Evolutionary conservation across 495 filamentous ascomycete species (phyloP).

Genomic region (Lophiostoma macrostomum): DNA sequence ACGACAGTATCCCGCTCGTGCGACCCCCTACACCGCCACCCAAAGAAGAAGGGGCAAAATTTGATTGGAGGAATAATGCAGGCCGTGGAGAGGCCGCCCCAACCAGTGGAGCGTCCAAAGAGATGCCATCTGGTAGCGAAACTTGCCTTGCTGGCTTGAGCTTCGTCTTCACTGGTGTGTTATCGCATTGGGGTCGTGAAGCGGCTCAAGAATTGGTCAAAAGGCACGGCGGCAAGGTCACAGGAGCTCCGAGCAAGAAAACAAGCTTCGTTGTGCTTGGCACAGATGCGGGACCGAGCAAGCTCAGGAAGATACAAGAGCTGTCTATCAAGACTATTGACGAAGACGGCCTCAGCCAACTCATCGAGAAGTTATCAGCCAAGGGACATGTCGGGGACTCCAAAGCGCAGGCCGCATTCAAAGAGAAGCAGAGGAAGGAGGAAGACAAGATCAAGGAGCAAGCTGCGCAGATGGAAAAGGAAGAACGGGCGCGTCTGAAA

Average conservation of each 20-base stretch:
- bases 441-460: conserved; percentile 73
- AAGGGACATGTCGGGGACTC: conserved; percentile 70
- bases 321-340: conserved; percentile 83
- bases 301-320: conserved; percentile 80
- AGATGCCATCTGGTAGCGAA: conserved; percentile 78
- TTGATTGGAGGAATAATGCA: conserved; percentile 54
- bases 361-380: conserved; percentile 79
- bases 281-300: conserved; percentile 86
- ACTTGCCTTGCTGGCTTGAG: conserved; percentile 90
- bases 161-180: conserved; percentile 95
- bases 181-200: conserved; percentile 75
- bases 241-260: conserved; percentile 78
- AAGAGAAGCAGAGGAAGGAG: conserved; percentile 70
- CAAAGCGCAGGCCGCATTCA: conserved; percentile 78
- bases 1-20: conserved; percentile 80
- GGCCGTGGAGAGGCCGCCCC: conserved; percentile 36
- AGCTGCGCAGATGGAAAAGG: conserved; percentile 76
- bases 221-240: conserved; percentile 88
- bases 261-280: conserved; percentile 93
- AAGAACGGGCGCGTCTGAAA: conserved; percentile 41
- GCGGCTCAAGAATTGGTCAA: conserved; percentile 87
- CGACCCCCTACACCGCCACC: conserved; percentile 77
- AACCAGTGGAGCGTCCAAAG: conserved; percentile 61
- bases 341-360: conserved; percentile 84
- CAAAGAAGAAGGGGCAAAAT: conserved; percentile 61